These are phyloP conservation scores for Thymus mandschuricus DNA, from an alignment of 257 asterid species.

Conservation along the genomic window DNA sequence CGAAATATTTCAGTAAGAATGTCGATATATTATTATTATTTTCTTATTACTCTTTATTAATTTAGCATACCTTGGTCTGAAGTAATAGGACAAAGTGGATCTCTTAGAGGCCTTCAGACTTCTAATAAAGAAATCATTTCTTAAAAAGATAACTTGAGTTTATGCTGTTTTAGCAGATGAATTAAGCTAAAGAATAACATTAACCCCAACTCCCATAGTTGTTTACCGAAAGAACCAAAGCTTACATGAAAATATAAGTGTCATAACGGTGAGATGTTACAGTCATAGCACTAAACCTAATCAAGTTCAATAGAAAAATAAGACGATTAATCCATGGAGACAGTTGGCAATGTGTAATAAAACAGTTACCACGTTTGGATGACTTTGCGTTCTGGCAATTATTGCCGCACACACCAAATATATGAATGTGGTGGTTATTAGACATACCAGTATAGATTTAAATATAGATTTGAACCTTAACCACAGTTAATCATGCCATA, in stretches of 20 bases:
- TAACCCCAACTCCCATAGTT: background rate
- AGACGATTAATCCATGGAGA: background rate
- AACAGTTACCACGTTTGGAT: background rate
- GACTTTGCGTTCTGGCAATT: background rate
- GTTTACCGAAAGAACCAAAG: background rate
- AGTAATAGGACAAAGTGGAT: background rate
- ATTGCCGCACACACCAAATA: background rate
- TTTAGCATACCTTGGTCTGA: background rate
- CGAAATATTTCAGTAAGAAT: background rate
- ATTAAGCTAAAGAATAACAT: background rate
- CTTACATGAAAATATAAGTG: background rate
- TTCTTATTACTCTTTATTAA: background rate
- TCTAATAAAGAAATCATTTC: background rate
- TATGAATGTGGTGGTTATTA: slow-evolving; percentile 1
- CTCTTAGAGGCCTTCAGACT: background rate
- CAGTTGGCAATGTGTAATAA: background rate
- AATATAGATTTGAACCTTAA: background rate
- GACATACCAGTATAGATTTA: background rate
- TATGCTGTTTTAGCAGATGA: background rate
- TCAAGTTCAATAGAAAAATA: background rate
- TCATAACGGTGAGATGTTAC: background rate
- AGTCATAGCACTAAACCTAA: background rate
- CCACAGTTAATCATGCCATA: slow-evolving; percentile 9
- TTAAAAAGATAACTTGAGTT: slow-evolving; percentile 12
- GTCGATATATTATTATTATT: background rate